Evolutionary conservation across 495 filamentous ascomycete genomes (phyloP), one percentile per base, ranked within the genome.

Genomic region (Hyaloscypha hepaticicola): DNA sequence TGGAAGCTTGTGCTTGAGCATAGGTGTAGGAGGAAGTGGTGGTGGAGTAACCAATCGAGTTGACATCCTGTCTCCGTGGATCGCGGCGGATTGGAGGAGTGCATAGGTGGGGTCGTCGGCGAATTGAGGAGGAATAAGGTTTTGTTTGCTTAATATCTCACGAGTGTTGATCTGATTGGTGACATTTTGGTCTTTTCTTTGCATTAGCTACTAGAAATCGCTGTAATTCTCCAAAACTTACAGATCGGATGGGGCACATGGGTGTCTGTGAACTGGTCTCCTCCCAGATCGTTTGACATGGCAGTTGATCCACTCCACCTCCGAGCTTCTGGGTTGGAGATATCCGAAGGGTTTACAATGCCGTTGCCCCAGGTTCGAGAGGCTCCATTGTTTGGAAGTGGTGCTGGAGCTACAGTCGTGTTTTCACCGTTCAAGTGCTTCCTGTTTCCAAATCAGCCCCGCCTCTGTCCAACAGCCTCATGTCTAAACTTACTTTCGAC

Each of bases 401-500:
- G 61, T 34, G 26, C 50, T 71, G 51, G 68, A 60, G 58, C 70
- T 72, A 41, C 67, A 67, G 57, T 45, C 29, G 41, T n/a, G 12
- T 19, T 58, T 49, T 65, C 33, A 14, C 26, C 45, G 24, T 66
- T 64, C 28, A 74, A 66, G 38, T 72, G 70, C 61, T 75, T 77
- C 64, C 74, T 72, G 64, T 27, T 50, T 53, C 3, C 22, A 34
- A 14, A 63, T 25, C 48, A 62, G 19, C 50, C 61, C 60, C 41
- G 26, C 38, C 12, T 22, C 22, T 29, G 41, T 11, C 9, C 49
- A 22, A 19, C 22, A 33, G 12, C 48, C 25, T 24, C 50, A 53
- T 28, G 19, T 19, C 2, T 12, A 24, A 41, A 84, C 88, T 83
- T 72, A 92, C 89, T 92, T 96, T 81, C 92, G 88, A 64, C 93